These are phyloP conservation scores for Ceratobasidium sp. DNA, from an alignment of 1,284 basidiomycete species.

Conservation along the genomic window DNA sequence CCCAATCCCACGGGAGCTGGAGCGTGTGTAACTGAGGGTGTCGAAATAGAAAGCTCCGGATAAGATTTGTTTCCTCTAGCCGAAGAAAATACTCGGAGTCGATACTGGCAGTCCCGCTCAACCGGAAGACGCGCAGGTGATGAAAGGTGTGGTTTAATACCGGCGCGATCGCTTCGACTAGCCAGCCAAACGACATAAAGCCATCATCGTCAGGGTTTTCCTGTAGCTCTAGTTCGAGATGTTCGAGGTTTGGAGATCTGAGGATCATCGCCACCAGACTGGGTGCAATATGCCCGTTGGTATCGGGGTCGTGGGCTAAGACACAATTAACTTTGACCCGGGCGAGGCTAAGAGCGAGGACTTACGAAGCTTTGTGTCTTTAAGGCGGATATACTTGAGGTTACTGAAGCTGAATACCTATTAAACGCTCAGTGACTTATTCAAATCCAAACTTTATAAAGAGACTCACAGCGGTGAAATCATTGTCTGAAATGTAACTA, in stretches of 20 bases:
- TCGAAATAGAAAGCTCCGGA: conserved; percentile 25
- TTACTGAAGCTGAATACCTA: conserved; percentile 27
- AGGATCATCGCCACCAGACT: conserved; percentile 27
- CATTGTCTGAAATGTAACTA: neutral
- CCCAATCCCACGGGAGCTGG: conserved; percentile 37
- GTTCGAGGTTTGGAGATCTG: conserved; percentile 17
- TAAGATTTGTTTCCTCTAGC: neutral
- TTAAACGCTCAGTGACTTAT: neutral
- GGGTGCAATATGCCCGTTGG: conserved; percentile 14
- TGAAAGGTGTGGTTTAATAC: conserved; percentile 21
- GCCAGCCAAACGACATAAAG: conserved; percentile 7
- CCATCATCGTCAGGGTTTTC: conserved; percentile 14
- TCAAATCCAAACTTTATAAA: neutral
- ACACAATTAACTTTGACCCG: neutral
- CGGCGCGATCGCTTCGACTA: conserved; percentile 30
- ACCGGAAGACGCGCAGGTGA: conserved; percentile 1
- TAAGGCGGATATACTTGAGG: conserved; percentile 34
- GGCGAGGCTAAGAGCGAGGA: neutral
- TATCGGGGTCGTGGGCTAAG: conserved; percentile 23
- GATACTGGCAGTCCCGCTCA: conserved; percentile 29
- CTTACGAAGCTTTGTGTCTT: conserved; percentile 32
- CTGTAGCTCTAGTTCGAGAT: conserved; percentile 27
- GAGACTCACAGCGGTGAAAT: conserved; percentile 18
- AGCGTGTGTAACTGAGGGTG: conserved; percentile 22
- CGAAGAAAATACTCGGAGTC: conserved; percentile 26